These are phyloP conservation scores for Phyllostachys edulis DNA, from an alignment of 176 grass and related monocot genomes.

Conservation along the genomic window DNA sequence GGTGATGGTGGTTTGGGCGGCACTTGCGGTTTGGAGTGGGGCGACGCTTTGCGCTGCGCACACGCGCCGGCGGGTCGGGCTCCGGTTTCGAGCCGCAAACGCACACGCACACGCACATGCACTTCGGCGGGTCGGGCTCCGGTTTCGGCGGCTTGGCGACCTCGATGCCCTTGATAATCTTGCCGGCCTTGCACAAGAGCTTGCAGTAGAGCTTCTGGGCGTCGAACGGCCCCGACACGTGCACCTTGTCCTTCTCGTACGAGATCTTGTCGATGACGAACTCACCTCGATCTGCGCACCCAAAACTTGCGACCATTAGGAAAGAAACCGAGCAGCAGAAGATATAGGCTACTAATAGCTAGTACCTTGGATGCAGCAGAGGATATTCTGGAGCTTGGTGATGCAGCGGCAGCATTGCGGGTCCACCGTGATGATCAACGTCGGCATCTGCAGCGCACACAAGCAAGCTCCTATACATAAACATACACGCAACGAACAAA, in stretches of 20 bases:
- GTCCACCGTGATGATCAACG: conserved; percentile 64
- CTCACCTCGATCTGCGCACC: conserved; percentile 27
- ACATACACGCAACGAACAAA: neutral
- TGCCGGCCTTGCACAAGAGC: conserved; percentile 68
- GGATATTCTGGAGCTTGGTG: conserved; percentile 54
- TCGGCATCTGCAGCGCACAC: conserved; percentile 49
- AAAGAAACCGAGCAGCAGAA: neutral
- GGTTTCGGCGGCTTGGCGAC: neutral
- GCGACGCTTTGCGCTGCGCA: too few species aligned
- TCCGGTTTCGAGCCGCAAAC: too few species aligned
- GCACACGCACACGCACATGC: too few species aligned
- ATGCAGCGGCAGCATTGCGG: conserved; percentile 51
- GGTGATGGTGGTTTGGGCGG: neutral
- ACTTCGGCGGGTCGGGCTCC: neutral
- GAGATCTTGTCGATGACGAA: conserved; percentile 52
- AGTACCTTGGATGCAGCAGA: conserved; percentile 57
- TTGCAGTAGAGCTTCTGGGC: conserved; percentile 46
- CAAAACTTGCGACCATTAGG: neutral
- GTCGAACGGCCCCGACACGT: conserved; percentile 58
- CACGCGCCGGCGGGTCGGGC: neutral
- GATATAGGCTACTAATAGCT: neutral
- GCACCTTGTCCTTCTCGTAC: conserved; percentile 66
- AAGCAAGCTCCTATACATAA: too few species aligned
- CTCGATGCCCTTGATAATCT: conserved; percentile 47
- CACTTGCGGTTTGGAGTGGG: neutral